Percentiles rank a stretch among this genome's conserved stretches.
Evolutionary conservation across 768 basidiomycete genomes (phyloP).

Genomic region (Thelephora ganbajun): DNA sequence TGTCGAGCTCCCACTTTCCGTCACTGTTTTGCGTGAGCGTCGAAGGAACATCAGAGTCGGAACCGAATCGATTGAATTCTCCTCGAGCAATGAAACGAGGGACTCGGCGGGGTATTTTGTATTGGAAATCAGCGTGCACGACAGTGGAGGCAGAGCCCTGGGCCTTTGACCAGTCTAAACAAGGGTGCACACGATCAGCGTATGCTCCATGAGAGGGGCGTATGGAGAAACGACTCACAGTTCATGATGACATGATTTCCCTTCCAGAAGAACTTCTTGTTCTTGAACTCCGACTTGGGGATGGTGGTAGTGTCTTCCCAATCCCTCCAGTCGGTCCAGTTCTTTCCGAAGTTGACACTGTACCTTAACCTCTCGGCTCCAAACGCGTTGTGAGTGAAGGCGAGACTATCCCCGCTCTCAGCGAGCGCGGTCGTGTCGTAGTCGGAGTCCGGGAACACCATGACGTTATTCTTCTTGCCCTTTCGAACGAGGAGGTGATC

Average conservation of each 20-base stretch:
- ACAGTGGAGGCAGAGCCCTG: slow-evolving; percentile 49
- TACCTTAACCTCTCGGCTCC: slow-evolving; percentile 88
- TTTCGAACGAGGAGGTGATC: slow-evolving; percentile 78
- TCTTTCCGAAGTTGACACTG: slow-evolving; percentile 74
- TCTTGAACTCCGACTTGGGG: slow-evolving; percentile 38
- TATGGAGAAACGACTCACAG: slow-evolving; percentile 35
- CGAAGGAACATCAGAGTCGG: slow-evolving; percentile 65
- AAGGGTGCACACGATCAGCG: neutral
- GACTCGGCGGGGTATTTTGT: slow-evolving; percentile 51
- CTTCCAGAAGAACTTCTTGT: slow-evolving; percentile 46
- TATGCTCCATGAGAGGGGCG: neutral
- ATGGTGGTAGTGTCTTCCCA: slow-evolving; percentile 69
- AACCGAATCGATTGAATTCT: slow-evolving; percentile 86
- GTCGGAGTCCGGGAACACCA: slow-evolving; percentile 76
- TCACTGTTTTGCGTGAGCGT: slow-evolving; percentile 51
- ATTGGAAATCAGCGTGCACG: slow-evolving; percentile 66
- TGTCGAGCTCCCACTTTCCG: slow-evolving; percentile 72
- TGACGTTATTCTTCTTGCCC: slow-evolving; percentile 57
- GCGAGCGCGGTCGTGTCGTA: slow-evolving; percentile 53
- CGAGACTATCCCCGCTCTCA: slow-evolving; percentile 48
- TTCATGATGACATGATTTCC: slow-evolving; percentile 83
- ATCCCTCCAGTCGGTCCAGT: slow-evolving; percentile 67
- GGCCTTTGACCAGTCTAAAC: slow-evolving; percentile 63
- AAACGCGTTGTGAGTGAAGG: slow-evolving; percentile 67
- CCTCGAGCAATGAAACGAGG: slow-evolving; percentile 84